A percentile compares a stretch with the other conserved stretches of the same genome.
These are phyloP conservation scores for Leucosporidium yakuticum DNA, from an alignment of 768 basidiomycete genomes.

Conservation along the genomic window DNA sequence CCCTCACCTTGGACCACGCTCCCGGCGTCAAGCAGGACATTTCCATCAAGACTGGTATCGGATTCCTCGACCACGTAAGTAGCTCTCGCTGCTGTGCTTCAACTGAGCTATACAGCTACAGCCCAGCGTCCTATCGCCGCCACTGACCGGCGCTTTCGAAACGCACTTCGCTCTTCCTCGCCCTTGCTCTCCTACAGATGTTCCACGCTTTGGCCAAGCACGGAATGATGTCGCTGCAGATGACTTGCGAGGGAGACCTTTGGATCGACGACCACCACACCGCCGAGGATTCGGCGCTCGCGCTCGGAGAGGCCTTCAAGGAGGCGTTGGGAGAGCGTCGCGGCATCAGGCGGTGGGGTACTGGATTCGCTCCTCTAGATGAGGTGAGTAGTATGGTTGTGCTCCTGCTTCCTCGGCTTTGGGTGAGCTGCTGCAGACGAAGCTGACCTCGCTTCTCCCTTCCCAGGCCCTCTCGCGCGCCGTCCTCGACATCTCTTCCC, in stretches of 20 bases:
- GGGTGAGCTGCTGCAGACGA: background rate
- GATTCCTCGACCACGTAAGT: constrained; percentile 94
- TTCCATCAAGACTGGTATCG: constrained; percentile 84
- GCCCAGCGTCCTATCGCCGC: too few species aligned
- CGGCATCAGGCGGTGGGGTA: constrained; percentile 91
- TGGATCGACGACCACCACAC: constrained; percentile 99
- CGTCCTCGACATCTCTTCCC: constrained; percentile 96
- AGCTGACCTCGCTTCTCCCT: too few species aligned
- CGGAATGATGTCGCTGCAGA: constrained; percentile 70
- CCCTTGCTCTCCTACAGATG: constrained; percentile 59
- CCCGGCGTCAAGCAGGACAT: constrained; percentile 68
- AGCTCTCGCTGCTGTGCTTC: background rate
- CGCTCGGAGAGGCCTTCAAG: constrained; percentile 68
- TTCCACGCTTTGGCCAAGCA: constrained; percentile 96
- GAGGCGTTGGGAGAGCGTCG: constrained; percentile 87
- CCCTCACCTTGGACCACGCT: constrained; percentile 70
- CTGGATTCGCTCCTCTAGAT: constrained; percentile 92
- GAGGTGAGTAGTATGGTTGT: constrained; percentile 56
- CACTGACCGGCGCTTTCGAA: background rate
- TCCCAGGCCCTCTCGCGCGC: constrained; percentile 82
- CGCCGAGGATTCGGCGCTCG: constrained; percentile 70
- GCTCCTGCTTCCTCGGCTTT: background rate
- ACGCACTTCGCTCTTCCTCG: background rate
- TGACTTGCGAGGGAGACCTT: constrained; percentile 90
- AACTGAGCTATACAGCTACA: background rate